Percentiles rank a stretch among this genome's conserved stretches.
phyloP scores from a whole-genome alignment of 441 rosid species.

The Croton laevigatus region DNA sequence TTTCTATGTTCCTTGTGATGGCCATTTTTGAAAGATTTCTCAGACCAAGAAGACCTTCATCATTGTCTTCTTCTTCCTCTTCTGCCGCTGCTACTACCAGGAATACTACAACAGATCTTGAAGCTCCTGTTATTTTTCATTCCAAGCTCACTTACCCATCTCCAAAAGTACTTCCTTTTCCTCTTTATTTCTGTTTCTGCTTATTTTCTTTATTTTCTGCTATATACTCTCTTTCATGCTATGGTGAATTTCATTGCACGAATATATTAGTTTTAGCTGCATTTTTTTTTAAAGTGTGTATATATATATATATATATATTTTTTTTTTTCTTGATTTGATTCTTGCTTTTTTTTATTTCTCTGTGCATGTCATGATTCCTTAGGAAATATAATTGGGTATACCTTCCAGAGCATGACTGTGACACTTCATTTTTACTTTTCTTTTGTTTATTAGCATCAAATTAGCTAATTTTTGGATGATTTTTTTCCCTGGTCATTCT shows the following conservation, averaged over 20 bases:
- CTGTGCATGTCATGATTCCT: neutral
- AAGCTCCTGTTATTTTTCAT: conserved; percentile 45
- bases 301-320: too few species aligned
- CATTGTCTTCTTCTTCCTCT: conserved; percentile 29
- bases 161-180: conserved; percentile 52
- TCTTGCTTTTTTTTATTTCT: neutral
- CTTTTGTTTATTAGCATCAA: conserved; percentile 18
- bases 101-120: conserved; percentile 34
- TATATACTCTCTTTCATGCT: neutral
- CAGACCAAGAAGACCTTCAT: conserved; percentile 40
- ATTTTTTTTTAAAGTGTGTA: neutral
- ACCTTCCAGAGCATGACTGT: conserved; percentile 27
- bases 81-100: neutral
- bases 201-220: neutral
- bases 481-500: conserved; percentile 22
- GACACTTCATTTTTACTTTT: conserved; percentile 30
- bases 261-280: neutral
- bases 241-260: neutral
- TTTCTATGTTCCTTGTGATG: conserved; percentile 93
- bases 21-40: conserved; percentile 84
- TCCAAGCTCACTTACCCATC: conserved; percentile 72
- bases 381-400: conserved; percentile 28
- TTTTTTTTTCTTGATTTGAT: conserved; percentile 2
- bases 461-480: conserved; percentile 18
- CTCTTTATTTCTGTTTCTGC: conserved; percentile 3